Percentiles rank a stretch among this genome's conserved stretches.
Evolutionary conservation across 306 rosid genomes (phyloP).

Genomic region (Casuarina glauca): DNA sequence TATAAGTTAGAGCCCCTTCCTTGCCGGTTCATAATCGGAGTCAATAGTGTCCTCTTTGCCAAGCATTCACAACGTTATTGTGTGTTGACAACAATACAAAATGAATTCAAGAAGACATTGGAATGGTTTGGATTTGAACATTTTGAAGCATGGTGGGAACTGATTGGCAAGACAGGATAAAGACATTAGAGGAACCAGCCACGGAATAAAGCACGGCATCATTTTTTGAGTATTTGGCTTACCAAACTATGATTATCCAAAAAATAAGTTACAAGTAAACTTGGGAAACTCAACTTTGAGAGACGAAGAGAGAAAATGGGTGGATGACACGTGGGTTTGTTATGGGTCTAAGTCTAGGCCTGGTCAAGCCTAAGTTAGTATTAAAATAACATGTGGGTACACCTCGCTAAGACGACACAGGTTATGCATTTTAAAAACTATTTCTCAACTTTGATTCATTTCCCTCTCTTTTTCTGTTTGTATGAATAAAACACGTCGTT

Average conservation of each 20-base stretch:
- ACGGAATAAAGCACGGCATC: not conserved
- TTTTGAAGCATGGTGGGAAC: not conserved
- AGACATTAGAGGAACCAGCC: not conserved
- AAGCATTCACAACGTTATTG: conserved; percentile 14
- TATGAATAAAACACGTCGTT: too few relatives aligned
- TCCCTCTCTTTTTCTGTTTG: too few relatives aligned
- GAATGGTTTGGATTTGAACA: conserved; percentile 16
- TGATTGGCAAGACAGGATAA: not conserved
- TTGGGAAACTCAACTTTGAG: too few relatives aligned
- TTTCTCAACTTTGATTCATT: too few relatives aligned
- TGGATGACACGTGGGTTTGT: too few relatives aligned
- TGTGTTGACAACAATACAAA: conserved; percentile 27
- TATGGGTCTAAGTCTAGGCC: too few relatives aligned
- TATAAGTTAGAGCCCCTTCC: conserved; percentile 5
- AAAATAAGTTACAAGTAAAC: not conserved
- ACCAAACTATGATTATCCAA: not conserved
- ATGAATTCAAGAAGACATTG: conserved; percentile 5
- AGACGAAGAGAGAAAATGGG: too few relatives aligned
- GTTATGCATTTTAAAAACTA: too few relatives aligned
- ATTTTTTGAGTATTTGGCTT: not conserved
- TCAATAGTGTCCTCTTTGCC: not conserved
- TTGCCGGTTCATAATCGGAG: conserved; percentile 9
- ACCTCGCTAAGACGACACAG: not conserved
- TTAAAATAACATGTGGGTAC: too few relatives aligned
- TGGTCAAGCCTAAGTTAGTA: too few relatives aligned